A percentile compares a stretch with the other conserved stretches of the same genome.
Evolutionary conservation across 2,329 filamentous ascomycete genomes (phyloP).

Genomic region (Monosporascus cannonballus): DNA sequence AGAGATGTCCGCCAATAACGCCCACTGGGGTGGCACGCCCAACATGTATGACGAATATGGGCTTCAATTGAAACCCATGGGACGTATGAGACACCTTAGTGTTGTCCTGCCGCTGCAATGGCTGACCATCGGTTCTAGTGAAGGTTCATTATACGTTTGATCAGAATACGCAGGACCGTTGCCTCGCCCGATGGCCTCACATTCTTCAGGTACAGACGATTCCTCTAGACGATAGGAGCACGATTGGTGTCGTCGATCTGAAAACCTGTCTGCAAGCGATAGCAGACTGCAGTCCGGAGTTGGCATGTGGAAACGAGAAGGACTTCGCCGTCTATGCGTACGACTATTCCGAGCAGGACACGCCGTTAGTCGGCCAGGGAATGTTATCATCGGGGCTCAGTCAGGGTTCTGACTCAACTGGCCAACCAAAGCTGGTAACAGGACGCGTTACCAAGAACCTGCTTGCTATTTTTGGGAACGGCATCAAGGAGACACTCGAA

Average conservation of each 20-base stretch:
- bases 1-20: constrained; percentile 22
- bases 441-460: constrained; percentile 85
- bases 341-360: constrained; percentile 93
- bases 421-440: constrained; percentile 68
- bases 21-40: constrained; percentile 17
- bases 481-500: constrained; percentile 81
- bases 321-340: constrained; percentile 97
- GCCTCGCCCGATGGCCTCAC: constrained; percentile 79
- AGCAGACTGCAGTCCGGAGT: constrained; percentile 72
- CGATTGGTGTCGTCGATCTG: constrained; percentile 84
- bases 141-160: constrained; percentile 98
- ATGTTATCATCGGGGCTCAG: constrained; percentile 81
- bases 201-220: constrained; percentile 75
- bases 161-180: constrained; percentile 79
- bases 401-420: constrained; percentile 23
- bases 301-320: constrained; percentile 62
- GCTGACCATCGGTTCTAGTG: constrained; percentile 48
- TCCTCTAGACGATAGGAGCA: constrained; percentile 68
- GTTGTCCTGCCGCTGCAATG: constrained; percentile 1
- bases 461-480: constrained; percentile 76
- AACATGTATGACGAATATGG: constrained; percentile 37
- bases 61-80: constrained; percentile 58
- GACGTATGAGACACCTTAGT: constrained; percentile 48
- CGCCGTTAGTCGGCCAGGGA: constrained; percentile 88
- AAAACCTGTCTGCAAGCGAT: constrained; percentile 83